phyloP scores from a whole-genome alignment of 306 rosid species.

The Herpetospermum pedunculosum region DNA sequence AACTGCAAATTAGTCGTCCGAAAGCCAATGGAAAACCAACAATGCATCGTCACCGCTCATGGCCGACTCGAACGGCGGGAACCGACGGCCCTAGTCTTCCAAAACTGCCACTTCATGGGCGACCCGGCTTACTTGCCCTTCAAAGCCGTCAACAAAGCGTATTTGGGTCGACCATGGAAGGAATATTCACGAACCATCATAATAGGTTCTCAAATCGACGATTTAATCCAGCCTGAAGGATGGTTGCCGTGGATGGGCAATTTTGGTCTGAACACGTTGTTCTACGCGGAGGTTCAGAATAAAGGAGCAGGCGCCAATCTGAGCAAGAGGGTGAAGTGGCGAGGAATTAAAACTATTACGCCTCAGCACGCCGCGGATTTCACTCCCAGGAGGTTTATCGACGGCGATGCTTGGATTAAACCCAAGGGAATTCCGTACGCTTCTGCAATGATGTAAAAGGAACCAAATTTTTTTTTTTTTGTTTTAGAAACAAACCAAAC shows the following conservation, averaged over 20 bases:
- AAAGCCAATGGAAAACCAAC: slow-evolving; percentile 18
- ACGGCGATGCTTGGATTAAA: slow-evolving; percentile 28
- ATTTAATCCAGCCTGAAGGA: slow-evolving; percentile 14
- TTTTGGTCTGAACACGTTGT: slow-evolving; percentile 8
- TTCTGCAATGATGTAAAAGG: slow-evolving; percentile 8
- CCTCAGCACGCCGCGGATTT: slow-evolving; percentile 1
- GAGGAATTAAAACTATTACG: slow-evolving; percentile 13
- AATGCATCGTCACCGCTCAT: slow-evolving; percentile 30
- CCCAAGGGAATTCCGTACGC: slow-evolving; percentile 12
- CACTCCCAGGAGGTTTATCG: slow-evolving; percentile 19
- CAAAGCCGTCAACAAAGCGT: not conserved
- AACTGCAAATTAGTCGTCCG: slow-evolving; percentile 26
- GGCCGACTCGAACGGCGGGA: slow-evolving; percentile 14
- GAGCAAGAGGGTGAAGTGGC: slow-evolving; percentile 30
- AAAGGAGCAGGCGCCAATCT: slow-evolving; percentile 21
- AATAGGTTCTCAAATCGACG: slow-evolving; percentile 24
- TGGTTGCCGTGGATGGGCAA: slow-evolving; percentile 30
- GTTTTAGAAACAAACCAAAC: no score
- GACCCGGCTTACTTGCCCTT: slow-evolving; percentile 3
- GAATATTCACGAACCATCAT: slow-evolving; percentile 31
- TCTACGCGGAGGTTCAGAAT: slow-evolving; percentile 25
- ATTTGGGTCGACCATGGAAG: slow-evolving; percentile 46
- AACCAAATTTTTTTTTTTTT: no score
- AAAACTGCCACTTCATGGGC: slow-evolving; percentile 20
- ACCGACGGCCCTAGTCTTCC: slow-evolving; percentile 23